Evolutionary conservation across 2,329 filamentous ascomycete species (phyloP).

Genomic region (Trichoderma atroviride): DNA sequence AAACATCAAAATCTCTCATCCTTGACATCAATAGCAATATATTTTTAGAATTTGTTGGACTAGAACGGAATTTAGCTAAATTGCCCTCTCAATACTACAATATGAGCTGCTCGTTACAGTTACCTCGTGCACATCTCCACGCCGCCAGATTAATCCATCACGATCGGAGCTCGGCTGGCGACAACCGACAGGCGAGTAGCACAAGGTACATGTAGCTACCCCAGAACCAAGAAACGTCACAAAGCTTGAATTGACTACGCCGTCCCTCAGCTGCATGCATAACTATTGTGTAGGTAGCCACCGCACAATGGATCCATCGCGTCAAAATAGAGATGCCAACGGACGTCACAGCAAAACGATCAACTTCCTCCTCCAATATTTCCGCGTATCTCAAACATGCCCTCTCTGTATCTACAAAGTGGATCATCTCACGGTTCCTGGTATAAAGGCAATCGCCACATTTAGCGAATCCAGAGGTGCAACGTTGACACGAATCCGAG

Average conservation of each 20-base stretch:
- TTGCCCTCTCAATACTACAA: not conserved
- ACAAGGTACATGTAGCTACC: not conserved
- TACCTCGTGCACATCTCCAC: not conserved
- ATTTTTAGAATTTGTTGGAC: not conserved
- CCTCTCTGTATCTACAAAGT: not conserved
- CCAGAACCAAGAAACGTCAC: not conserved
- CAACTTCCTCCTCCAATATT: not conserved
- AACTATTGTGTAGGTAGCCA: not conserved
- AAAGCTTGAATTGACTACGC: not conserved
- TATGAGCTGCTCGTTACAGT: not conserved
- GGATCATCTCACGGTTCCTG: not conserved
- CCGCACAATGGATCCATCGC: not conserved
- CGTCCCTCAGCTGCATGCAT: not conserved
- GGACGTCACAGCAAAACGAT: not conserved
- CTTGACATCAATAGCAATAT: not conserved
- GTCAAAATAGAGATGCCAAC: not conserved
- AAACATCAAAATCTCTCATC: not conserved
- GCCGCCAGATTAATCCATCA: not conserved
- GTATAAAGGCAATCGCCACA: not conserved
- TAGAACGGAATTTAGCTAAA: not conserved
- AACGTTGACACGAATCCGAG: not conserved
- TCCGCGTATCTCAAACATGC: not conserved
- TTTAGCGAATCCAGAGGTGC: not conserved
- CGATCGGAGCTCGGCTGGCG: constrained; percentile 6
- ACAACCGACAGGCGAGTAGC: not conserved